phyloP scores from a whole-genome alignment of 371 early-diverging fungal species.

The Mucor irregularis region DNA sequence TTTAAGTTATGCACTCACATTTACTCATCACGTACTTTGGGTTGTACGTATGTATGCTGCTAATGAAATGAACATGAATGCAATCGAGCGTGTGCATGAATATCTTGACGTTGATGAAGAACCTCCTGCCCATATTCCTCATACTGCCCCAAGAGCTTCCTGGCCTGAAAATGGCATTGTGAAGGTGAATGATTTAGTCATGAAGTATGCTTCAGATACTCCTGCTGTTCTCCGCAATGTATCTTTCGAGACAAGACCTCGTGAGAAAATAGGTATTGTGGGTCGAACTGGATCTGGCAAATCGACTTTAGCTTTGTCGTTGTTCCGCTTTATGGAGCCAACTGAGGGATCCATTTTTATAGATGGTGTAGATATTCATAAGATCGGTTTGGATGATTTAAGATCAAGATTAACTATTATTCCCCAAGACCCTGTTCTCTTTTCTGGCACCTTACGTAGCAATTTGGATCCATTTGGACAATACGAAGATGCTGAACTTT shows the following conservation, averaged over 20 bases:
- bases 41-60: conserved; percentile 74
- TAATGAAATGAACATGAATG: conserved; percentile 86
- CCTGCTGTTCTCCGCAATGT: conserved; percentile 72
- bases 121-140: conserved; percentile 54
- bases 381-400: conserved; percentile 66
- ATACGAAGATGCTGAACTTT: conserved; percentile 73
- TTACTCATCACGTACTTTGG: conserved; percentile 77
- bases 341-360: conserved; percentile 62
- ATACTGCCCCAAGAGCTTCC: conserved; percentile 45
- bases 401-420: conserved; percentile 67
- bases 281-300: conserved; percentile 68
- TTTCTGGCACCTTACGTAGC: conserved; percentile 77
- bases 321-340: conserved; percentile 78
- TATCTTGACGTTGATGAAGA: conserved; percentile 76
- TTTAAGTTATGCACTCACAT: conserved; percentile 69
- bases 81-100: conserved; percentile 82
- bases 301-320: conserved; percentile 63
- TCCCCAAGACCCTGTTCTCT: conserved; percentile 79
- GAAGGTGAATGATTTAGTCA: conserved; percentile 59
- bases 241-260: conserved; percentile 54
- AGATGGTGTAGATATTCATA: conserved; percentile 72
- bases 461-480: conserved; percentile 80
- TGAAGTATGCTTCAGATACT: conserved; percentile 69
- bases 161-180: conserved; percentile 81
- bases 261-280: conserved; percentile 67